These are phyloP conservation scores for Amanita phalloides DNA, from an alignment of 768 basidiomycete species.

Conservation along the genomic window DNA sequence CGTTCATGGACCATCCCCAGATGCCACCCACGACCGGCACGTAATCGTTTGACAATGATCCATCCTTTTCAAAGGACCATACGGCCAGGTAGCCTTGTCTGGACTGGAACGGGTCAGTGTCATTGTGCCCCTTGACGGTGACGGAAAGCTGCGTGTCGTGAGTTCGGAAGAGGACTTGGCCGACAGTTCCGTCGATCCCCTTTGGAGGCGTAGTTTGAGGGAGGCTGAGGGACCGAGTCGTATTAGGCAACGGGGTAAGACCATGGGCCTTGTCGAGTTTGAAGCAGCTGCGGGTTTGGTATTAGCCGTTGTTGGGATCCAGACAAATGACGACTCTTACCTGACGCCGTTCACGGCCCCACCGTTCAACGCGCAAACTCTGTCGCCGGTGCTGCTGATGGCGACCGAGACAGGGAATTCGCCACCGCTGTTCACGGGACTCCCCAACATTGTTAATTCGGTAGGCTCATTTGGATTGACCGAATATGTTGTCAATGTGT, in stretches of 20 bases:
- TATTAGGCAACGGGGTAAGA: constrained; percentile 26
- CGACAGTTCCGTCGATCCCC: constrained; percentile 34
- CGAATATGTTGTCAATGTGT: constrained; percentile 25
- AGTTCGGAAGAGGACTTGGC: constrained; percentile 36
- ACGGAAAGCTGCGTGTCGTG: constrained; percentile 33
- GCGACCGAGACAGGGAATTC: constrained; percentile 40
- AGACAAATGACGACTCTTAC: not conserved
- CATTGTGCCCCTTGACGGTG: constrained; percentile 30
- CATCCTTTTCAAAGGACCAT: constrained; percentile 34
- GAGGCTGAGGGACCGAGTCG: constrained; percentile 29
- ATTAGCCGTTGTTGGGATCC: not conserved
- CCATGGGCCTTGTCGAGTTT: constrained; percentile 28
- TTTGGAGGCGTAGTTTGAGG: constrained; percentile 42
- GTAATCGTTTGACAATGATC: constrained; percentile 31
- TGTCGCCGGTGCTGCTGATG: constrained; percentile 18
- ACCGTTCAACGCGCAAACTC: constrained; percentile 26
- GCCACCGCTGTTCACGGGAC: constrained; percentile 31
- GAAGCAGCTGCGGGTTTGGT: constrained; percentile 25
- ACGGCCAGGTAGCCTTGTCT: constrained; percentile 40
- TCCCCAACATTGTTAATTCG: constrained; percentile 28
- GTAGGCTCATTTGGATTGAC: constrained; percentile 34
- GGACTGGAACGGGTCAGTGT: constrained; percentile 10
- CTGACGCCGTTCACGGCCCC: constrained; percentile 16
- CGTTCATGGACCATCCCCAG: constrained; percentile 37
- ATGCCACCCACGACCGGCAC: constrained; percentile 28